Evolutionary conservation across 495 filamentous ascomycete genomes (phyloP).

Genomic region (Talaromyces thailandensis): DNA sequence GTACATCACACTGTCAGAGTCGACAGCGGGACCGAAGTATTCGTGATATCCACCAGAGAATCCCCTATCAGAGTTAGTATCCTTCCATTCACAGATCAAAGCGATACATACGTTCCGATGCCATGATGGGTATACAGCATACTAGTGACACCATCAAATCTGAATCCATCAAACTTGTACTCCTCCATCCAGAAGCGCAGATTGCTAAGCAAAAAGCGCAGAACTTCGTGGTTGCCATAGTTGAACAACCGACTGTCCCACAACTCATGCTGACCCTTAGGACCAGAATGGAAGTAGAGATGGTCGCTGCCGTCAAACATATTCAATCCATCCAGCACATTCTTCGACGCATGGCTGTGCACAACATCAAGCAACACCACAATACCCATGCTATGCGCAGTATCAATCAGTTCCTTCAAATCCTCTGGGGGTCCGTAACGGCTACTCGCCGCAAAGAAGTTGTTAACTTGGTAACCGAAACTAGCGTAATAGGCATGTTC

Average conservation of each 20-base stretch:
- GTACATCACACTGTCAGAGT: constrained; percentile 92
- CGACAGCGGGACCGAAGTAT: constrained; percentile 89
- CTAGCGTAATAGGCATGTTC: constrained; percentile 99
- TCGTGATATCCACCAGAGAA: constrained; percentile 98
- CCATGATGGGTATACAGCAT: constrained; percentile 96
- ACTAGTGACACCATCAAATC: constrained; percentile 96
- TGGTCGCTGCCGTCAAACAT: constrained; percentile 92
- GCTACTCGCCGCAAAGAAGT: constrained; percentile 96
- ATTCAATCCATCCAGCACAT: constrained; percentile 87
- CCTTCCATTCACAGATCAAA: constrained; percentile 2
- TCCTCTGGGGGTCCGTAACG: constrained; percentile 92
- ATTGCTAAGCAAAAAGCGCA: constrained; percentile 91
- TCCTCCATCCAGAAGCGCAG: constrained; percentile 99
- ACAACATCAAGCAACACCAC: constrained; percentile 93
- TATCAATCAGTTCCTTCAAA: constrained; percentile 92
- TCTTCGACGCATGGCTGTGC: constrained; percentile 96
- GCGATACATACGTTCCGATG: constrained; percentile 80
- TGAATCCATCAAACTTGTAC: constrained; percentile 91
- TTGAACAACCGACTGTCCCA: constrained; percentile 98
- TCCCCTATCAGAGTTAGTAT: constrained; percentile 45
- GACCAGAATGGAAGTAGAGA: constrained; percentile 87
- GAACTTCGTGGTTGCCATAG: constrained; percentile 88
- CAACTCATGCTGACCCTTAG: constrained; percentile 74
- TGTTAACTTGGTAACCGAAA: constrained; percentile 97
- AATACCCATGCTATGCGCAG: constrained; percentile 83